Evolutionary conservation across 2,329 filamentous ascomycete genomes (phyloP).

Genomic region (Cladosporium sphaerospermum): DNA sequence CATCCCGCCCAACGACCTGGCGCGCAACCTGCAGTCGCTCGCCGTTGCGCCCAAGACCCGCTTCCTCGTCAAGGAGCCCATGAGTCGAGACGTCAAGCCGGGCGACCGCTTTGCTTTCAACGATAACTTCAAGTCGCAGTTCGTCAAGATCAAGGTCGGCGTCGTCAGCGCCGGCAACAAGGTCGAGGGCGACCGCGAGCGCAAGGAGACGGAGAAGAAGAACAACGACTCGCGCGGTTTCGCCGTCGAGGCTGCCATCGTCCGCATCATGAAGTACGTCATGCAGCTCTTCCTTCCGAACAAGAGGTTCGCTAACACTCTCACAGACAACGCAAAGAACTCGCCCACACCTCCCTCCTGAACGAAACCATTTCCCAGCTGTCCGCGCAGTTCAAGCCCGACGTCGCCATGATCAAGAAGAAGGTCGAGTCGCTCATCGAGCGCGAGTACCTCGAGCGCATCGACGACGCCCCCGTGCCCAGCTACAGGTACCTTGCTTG

Average conservation of each 20-base stretch:
- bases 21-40: constrained; percentile 72
- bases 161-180: constrained; percentile 75
- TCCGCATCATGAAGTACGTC: constrained; percentile 79
- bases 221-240: constrained; percentile 66
- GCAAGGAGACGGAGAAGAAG: constrained; percentile 67
- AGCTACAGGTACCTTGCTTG: constrained; percentile 68
- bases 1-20: constrained; percentile 68
- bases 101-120: constrained; percentile 81
- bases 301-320: constrained; percentile 25
- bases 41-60: constrained; percentile 77
- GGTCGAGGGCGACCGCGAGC: constrained; percentile 66
- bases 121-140: constrained; percentile 70
- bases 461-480: constrained; percentile 57
- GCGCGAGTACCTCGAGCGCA: constrained; percentile 70
- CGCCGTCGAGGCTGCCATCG: constrained; percentile 69
- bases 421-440: constrained; percentile 72
- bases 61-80: constrained; percentile 73
- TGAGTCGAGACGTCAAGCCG: constrained; percentile 68
- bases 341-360: constrained; percentile 62
- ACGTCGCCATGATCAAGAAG: constrained; percentile 71
- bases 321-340: constrained; percentile 64
- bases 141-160: constrained; percentile 82
- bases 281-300: neutral
- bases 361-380: constrained; percentile 68
- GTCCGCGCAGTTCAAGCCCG: constrained; percentile 64